Evolutionary conservation across 306 rosid species (phyloP).

Genomic region (Cucumis melo): DNA sequence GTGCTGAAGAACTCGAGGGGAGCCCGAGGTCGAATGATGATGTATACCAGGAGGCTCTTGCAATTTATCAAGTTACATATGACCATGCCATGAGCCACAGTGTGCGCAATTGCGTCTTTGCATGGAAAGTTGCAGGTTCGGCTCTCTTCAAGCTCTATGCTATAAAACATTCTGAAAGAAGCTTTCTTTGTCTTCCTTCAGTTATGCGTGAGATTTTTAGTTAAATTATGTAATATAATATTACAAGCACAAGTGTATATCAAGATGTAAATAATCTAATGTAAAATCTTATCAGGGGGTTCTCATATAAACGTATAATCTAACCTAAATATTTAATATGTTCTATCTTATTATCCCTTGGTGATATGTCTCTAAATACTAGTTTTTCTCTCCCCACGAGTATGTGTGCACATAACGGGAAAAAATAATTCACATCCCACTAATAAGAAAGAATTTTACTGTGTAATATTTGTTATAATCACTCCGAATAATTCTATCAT

Average conservation of each 20-base stretch:
- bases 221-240: background rate
- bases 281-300: background rate
- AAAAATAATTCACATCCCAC: too few relatives aligned
- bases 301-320: background rate
- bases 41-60: slow-evolving; percentile 41
- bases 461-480: too few relatives aligned
- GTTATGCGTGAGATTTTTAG: slow-evolving; percentile 37
- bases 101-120: slow-evolving; percentile 24
- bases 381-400: too few relatives aligned
- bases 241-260: background rate
- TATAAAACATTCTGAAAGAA: slow-evolving; percentile 14
- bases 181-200: slow-evolving; percentile 12
- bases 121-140: slow-evolving; percentile 58
- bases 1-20: slow-evolving; percentile 25
- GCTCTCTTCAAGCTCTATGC: slow-evolving; percentile 21
- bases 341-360: background rate
- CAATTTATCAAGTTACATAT: slow-evolving; percentile 36
- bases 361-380: background rate
- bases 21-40: slow-evolving; percentile 23
- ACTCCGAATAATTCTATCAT: too few relatives aligned
- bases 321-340: background rate
- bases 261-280: background rate
- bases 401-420: too few relatives aligned
- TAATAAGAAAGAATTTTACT: too few relatives aligned
- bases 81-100: slow-evolving; percentile 14